Evolutionary conservation across 768 basidiomycete genomes (phyloP), one percentile per base, ranked within the genome.

Genomic region (Trametes elegans): DNA sequence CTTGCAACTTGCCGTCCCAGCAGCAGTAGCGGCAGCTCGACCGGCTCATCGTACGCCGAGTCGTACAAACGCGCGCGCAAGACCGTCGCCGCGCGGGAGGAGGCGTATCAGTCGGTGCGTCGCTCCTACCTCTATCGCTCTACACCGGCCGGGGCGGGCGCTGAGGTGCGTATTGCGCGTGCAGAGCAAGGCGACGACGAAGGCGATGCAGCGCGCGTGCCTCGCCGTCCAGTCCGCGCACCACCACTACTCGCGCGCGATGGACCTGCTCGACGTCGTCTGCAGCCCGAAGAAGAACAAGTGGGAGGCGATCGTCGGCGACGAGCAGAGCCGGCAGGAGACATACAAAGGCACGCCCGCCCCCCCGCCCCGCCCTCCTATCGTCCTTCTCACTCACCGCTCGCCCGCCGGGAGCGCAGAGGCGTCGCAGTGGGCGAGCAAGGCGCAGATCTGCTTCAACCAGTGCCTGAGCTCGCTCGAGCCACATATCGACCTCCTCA

Each of bases 361-460:
- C 13, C n/a, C 42, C 31, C 7, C 27, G 13, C 3, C 11, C 19
- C 28, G 0, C 18, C 16, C 16, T 11, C 27, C 26, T 13, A 11
- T 3, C 14, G 32, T 14, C 16, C 8, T 3, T 26, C 11, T n/a
- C n/a, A n/a, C n/a, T n/a, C n/a, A n/a, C n/a, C n/a, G n/a, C n/a
- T n/a, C n/a, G n/a, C n/a, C n/a, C n/a, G n/a, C n/a, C n/a, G n/a
- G n/a, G n/a, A n/a, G 13, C 18, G 18, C 53, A 63, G 62, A 63
- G 44, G 59, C 62, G 32, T 59, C 57, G 9, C 51, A 52, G n/a
- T 58, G 47, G 49, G 53, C 62, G n/a, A 21, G 55, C 13, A 63
- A 59, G 53, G 59, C 62, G n/a, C 59, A 63, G 39, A 42, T 61
- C 16, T 63, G 62, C 57, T 60, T 59, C 49, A 53, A 63, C 34